phyloP scores from a whole-genome alignment of 257 asterid genomes.

The Rubia yunnanensis region DNA sequence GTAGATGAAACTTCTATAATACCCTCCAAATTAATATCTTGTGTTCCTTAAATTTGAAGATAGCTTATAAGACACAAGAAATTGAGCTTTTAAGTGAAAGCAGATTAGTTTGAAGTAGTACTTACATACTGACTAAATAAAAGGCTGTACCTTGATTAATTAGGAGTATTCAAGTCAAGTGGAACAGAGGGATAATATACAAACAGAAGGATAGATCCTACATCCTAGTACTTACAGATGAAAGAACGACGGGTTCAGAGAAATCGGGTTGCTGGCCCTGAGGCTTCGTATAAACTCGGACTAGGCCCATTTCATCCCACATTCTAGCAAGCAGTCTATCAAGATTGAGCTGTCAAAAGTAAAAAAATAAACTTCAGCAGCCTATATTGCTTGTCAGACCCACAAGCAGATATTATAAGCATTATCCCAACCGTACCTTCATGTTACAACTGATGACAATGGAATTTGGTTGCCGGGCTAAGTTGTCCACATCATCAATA shows the following conservation, averaged over 20 bases:
- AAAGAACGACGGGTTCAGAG: slow-evolving; percentile 90
- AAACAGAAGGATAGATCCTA: neutral
- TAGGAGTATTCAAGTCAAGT: neutral
- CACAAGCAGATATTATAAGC: slow-evolving; percentile 6
- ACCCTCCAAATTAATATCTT: neutral
- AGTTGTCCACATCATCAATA: slow-evolving; percentile 92
- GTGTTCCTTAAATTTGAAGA: neutral
- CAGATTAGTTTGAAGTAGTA: neutral
- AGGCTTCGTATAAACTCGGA: slow-evolving; percentile 86
- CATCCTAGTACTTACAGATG: slow-evolving; percentile 46
- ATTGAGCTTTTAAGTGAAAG: neutral
- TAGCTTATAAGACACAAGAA: no score
- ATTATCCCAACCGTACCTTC: slow-evolving; percentile 34
- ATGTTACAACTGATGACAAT: slow-evolving; percentile 93
- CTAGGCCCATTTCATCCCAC: slow-evolving; percentile 30
- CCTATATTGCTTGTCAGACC: neutral
- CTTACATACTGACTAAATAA: neutral
- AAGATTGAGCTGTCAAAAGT: slow-evolving; percentile 55
- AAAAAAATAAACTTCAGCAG: slow-evolving; percentile 8
- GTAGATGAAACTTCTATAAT: neutral
- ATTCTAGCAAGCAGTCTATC: slow-evolving; percentile 18
- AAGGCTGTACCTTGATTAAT: neutral
- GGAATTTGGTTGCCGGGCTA: slow-evolving; percentile 87
- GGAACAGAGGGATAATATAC: neutral
- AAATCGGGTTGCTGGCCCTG: slow-evolving; percentile 99